Base-by-base conservation (phyloP, 805 yeast species). In the Blastobotrys terrestris region DNA sequence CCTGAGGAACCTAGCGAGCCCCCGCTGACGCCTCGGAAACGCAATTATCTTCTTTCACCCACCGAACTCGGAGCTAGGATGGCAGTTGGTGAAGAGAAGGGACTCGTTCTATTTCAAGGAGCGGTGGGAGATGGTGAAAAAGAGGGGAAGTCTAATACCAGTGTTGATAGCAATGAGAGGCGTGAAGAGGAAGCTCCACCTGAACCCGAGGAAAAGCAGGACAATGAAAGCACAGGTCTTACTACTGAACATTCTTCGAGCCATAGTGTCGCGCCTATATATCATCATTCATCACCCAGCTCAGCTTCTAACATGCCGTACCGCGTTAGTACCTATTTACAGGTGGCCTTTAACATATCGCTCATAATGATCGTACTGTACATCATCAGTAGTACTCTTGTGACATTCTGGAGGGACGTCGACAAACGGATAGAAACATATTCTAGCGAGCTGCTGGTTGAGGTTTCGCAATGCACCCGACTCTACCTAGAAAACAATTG, bases 401-500 rank as follows among this genome's bases (percentile, higher is more conserved):
- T 67, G 6, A 77, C 86, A 8, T 75, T 87, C 11, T 69, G 75
- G 50, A 62, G 69, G 54, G 99, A 92, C 65, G 88, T 91, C 13
- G 79, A 81, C 55, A 75, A 73, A 49, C 85, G 84, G 61, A 72
- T 88, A 8, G 80, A 79, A 39, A 72, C 77, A 14, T 77, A 83
- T 55, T 74, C 82, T 1, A 65, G 76, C 2, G 81, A 79, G 39
- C 77, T 81, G 0, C 62, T 78, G 21, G 80, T 77, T 49, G 85
- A 83, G 55, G 84, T 87, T 16, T 74, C 80, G 56, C 72, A 55
- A 35, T 94, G 98, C 65, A 72, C 83, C 3, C 71, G 83, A 22
- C 82, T 85, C 54, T 94, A 83, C 65, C 64, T 77, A 18, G 67
- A 79, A 26, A 91, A 92, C 66, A 77, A 81, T 55, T 92, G 99